Conservation (phyloP, 257 asterid genomes). For the Eucommia ulmoides region DNA sequence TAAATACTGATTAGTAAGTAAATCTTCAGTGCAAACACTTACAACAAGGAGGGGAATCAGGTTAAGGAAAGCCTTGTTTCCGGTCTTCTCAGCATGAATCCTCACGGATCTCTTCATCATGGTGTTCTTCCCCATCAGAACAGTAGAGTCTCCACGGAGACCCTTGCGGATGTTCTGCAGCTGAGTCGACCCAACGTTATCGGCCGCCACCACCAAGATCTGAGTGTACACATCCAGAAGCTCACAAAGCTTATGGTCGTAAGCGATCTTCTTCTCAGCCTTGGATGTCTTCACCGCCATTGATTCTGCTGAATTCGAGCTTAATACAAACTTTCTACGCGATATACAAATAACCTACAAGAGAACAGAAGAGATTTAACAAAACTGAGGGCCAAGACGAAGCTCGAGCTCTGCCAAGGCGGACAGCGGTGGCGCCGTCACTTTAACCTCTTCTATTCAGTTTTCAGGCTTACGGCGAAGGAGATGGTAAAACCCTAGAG, state of each 20-base stretch:
- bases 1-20: neutral
- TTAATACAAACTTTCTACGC: neutral
- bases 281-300: constrained; percentile 56
- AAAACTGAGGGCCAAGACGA: constrained; percentile 76
- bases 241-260: constrained; percentile 64
- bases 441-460: constrained; percentile 58
- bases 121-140: constrained; percentile 94
- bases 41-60: constrained; percentile 82
- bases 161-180: constrained; percentile 70
- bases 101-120: constrained; percentile 87
- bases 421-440: constrained; percentile 72
- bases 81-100: constrained; percentile 74
- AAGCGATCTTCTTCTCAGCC: constrained; percentile 73
- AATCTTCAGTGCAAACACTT: constrained; percentile 9
- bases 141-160: constrained; percentile 68
- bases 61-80: constrained; percentile 49
- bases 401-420: constrained; percentile 51
- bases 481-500: constrained; percentile 11
- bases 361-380: constrained; percentile 29
- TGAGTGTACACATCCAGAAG: constrained; percentile 75
- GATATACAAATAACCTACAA: constrained; percentile 15
- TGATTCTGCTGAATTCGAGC: constrained; percentile 3
- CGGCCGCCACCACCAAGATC: constrained; percentile 64
- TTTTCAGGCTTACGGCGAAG: neutral
- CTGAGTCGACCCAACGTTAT: constrained; percentile 85